Evolutionary conservation across 2,329 filamentous ascomycete genomes (phyloP).

Genomic region (Coniella lustricola): DNA sequence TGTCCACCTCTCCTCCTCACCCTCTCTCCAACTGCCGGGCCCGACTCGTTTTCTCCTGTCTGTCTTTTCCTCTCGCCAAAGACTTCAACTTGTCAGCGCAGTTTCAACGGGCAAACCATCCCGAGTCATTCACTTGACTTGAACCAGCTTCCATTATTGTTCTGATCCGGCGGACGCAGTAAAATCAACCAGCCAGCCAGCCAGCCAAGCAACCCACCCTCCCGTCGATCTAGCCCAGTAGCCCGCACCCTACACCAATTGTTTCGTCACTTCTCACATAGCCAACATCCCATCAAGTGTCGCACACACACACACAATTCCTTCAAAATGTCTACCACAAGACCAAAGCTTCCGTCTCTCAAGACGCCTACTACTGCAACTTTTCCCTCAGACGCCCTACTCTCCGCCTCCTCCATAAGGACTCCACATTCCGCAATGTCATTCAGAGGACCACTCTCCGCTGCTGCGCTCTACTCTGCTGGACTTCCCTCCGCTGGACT

Average conservation of each 20-base stretch:
- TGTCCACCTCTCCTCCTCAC: constrained; percentile 21
- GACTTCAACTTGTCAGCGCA: constrained; percentile 30
- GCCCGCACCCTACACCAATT: neutral
- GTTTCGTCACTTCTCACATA: constrained; percentile 1
- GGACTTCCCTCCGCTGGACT: constrained; percentile 32
- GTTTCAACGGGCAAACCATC: constrained; percentile 24
- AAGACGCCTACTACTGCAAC: constrained; percentile 56
- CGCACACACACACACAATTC: neutral
- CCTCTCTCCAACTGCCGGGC: constrained; percentile 29
- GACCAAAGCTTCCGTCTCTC: constrained; percentile 50
- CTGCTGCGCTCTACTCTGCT: constrained; percentile 31
- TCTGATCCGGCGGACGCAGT: no score
- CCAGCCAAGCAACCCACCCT: constrained; percentile 14
- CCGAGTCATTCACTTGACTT: constrained; percentile 40
- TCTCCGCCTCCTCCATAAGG: constrained; percentile 46
- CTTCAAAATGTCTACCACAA: constrained; percentile 44
- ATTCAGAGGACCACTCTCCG: constrained; percentile 28
- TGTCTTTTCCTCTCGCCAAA: constrained; percentile 22
- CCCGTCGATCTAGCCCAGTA: constrained; percentile 10
- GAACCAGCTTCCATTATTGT: constrained; percentile 16
- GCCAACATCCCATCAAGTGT: neutral
- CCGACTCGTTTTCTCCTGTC: constrained; percentile 20
- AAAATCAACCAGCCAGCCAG: neutral
- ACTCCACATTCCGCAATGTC: constrained; percentile 60
- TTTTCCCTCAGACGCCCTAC: constrained; percentile 39